Evolutionary conservation across 345 rosid genomes (phyloP), one percentile per base, ranked within the genome.

Genomic region (Euphorbia pulcherrima): DNA sequence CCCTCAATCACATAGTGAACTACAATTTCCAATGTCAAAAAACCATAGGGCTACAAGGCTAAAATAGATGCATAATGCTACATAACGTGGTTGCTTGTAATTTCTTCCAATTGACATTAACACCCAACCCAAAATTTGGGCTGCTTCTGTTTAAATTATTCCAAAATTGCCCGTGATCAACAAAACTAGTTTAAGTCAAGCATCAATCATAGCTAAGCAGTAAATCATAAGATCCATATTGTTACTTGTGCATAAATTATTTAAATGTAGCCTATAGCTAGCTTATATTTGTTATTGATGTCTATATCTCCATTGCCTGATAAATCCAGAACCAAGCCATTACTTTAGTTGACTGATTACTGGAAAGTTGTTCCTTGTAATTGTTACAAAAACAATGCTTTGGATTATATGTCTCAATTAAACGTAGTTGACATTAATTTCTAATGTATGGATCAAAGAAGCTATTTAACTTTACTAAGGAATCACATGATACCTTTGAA

Each of bases 321-420:
- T 76, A 78, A 83, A 80, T 83, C 81, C 87, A 80, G 52, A 78
- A 80, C 83, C 79, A 67, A 62, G 48, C 71, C 51, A 68, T 75
- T 65, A 53, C 46, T 74, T 23, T 37, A 39, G 27, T 47, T 55
- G 72, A 75, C 57, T 72, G 51, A 69, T 77, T 67, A 62, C 24
- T 48, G 79, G 78, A 64, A 67, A 21, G 26, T 47, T 79, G 85
- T 79, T 71, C 66, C 78, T 78, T 37, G 48, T 5, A 21, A 30
- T 35, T 44, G 53, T 64, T 67, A 77, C 81, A 79, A 46, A 53
- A 53, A 62, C 59, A 74, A 74, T 64, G 62, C 64, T 50, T 71
- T 53, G 74, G 62, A 67, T 55, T 33, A 14, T 59, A 47, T 64
- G 68, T 51, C 46, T 29, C 52, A 9, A 20, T 50, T 18, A 20